Base-by-base conservation (phyloP, 805 yeast species). In the Sugiyamaella lignohabitans region DNA sequence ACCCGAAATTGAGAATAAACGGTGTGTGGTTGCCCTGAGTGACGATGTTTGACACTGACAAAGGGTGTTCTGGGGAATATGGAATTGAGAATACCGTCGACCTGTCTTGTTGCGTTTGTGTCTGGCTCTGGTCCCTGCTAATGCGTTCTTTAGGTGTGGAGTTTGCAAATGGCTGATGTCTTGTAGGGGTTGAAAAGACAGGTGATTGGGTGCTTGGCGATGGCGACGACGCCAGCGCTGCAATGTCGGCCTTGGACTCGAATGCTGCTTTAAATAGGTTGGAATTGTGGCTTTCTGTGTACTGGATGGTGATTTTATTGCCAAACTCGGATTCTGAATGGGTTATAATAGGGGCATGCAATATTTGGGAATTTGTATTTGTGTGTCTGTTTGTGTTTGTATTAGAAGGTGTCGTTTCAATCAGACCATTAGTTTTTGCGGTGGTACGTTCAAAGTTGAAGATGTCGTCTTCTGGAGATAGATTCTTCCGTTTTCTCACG, bases 1-100 rank as follows among this genome's bases (percentile, higher is more conserved):
- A 80, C 47, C 75, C 79, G 61, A 78, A 82, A 63, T 83, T 78
- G 56, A 93, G 71, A 29, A 89, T 74, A 60, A 93, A 91, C 2
- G 97, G 88, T 5, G 84, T 75, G 61, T 93, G 98, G 22, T 75
- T 67, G 3, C 72, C 75, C 8, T 65, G 59, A 20, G 71, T 64
- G 71, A 74, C 61, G 18, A 67, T 63, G 43, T 71, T 66, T 47
- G 67, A 70, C 40, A 75, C 65, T 32, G 66, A 59, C 38, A 74
- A 50, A 56, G 55, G 41, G 56, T 64, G n/a, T 53, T 34, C 41
- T 29, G 32, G 8, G 10, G 18, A 16, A 11, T 27, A 27, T 6
- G 30, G 30, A n/a, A n/a, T n/a, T n/a, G n/a, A n/a, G n/a, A n/a
- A n/a, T n/a, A n/a, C n/a, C n/a, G n/a, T n/a, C n/a, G n/a, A n/a